Conservation (phyloP, 2,329 filamentous ascomycete species). For the Hypoxylon sp. region DNA sequence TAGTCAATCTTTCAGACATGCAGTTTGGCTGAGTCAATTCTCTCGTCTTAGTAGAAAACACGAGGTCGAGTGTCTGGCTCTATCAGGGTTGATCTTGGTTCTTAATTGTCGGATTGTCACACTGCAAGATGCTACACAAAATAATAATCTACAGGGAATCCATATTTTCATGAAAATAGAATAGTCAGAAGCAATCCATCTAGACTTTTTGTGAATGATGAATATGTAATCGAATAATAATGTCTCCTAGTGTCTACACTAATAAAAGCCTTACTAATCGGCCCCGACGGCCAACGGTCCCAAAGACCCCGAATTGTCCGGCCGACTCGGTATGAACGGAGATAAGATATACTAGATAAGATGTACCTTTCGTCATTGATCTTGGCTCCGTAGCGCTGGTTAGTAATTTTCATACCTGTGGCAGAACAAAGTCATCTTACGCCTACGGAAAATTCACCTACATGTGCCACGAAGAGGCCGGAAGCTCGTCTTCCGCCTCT, state of each 20-base stretch:
- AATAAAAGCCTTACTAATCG: constrained; percentile 6
- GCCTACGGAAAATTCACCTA: constrained; percentile 11
- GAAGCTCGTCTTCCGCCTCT: constrained; percentile 42
- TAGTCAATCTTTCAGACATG: constrained; percentile 1
- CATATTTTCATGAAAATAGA: neutral
- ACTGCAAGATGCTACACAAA: neutral
- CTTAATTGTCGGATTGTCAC: neutral
- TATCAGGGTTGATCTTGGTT: neutral
- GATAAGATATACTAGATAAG: constrained; percentile 41
- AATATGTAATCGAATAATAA: neutral
- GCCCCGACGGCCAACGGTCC: constrained; percentile 20
- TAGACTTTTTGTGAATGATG: neutral
- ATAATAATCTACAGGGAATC: neutral
- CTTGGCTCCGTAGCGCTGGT: constrained; percentile 20
- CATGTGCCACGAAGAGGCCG: constrained; percentile 29
- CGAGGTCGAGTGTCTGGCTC: neutral
- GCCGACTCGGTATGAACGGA: constrained; percentile 36
- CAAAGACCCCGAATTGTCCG: constrained; percentile 17
- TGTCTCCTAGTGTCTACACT: neutral
- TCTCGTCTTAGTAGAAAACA: neutral
- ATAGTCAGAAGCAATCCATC: neutral
- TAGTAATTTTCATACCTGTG: constrained; percentile 19
- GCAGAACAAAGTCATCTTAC: constrained; percentile 1
- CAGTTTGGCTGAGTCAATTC: neutral
- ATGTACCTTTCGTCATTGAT: constrained; percentile 44